phyloP scores from a whole-genome alignment of 371 early-diverging fungal species.

The Mucor indicus region DNA sequence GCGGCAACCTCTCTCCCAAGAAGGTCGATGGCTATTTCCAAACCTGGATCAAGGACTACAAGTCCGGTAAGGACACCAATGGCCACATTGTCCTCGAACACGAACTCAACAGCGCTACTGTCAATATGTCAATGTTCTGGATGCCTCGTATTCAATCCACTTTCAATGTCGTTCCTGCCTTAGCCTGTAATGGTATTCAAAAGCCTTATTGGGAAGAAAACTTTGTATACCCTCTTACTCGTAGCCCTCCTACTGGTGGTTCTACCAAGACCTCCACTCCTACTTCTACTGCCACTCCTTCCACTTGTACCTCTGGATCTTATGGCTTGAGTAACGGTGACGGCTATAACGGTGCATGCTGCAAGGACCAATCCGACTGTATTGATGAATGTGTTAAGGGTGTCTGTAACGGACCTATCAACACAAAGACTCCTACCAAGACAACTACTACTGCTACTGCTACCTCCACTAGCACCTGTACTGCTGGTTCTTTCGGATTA shows the following conservation, averaged over 20 bases:
- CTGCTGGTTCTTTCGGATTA: not conserved
- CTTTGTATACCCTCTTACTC: slow-evolving; percentile 26
- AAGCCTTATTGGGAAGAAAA: slow-evolving; percentile 43
- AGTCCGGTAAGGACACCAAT: slow-evolving; percentile 18
- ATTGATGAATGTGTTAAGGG: slow-evolving; percentile 4
- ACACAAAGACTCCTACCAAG: not conserved
- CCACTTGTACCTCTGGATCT: not conserved
- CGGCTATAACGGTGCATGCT: slow-evolving; percentile 8
- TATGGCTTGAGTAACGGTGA: slow-evolving; percentile 4
- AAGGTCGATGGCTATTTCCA: slow-evolving; percentile 34
- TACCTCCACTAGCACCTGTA: not conserved
- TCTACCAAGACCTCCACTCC: not conserved
- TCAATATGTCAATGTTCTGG: slow-evolving; percentile 42
- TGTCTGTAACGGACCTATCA: slow-evolving; percentile 7
- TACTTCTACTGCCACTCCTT: not conserved
- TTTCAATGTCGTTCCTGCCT: slow-evolving; percentile 36
- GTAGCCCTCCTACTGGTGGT: not conserved
- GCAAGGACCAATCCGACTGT: slow-evolving; percentile 9
- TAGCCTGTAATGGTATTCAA: slow-evolving; percentile 38
- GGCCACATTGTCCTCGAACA: slow-evolving; percentile 49
- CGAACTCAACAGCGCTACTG: slow-evolving; percentile 43
- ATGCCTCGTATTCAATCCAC: slow-evolving; percentile 29
- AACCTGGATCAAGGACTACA: slow-evolving; percentile 29
- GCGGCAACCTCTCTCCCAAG: slow-evolving; percentile 22
- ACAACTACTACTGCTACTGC: too few species aligned